These are phyloP conservation scores for Abortiporus biennis DNA, from an alignment of 1,284 basidiomycete genomes.

Conservation along the genomic window DNA sequence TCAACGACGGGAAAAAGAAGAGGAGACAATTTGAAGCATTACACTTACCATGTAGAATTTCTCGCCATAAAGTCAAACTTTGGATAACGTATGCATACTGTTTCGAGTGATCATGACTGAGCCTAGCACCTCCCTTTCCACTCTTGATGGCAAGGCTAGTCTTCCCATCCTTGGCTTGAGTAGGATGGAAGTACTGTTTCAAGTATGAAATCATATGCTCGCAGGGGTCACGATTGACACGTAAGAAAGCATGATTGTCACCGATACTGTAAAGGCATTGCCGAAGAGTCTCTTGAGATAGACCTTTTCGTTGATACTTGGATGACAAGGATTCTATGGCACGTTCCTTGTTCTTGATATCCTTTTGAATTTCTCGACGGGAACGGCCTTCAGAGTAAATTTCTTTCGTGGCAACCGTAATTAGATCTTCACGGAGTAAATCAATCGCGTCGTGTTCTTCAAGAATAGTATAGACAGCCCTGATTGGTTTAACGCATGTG, in stretches of 20 bases:
- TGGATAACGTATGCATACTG: conserved; percentile 80
- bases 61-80: conserved; percentile 77
- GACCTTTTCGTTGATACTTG: conserved; percentile 50
- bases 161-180: conserved; percentile 54
- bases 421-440: conserved; percentile 66
- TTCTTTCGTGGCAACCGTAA: conserved; percentile 70
- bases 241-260: conserved; percentile 79
- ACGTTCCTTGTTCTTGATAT: conserved; percentile 75
- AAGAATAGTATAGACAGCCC: conserved; percentile 61
- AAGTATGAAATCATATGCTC: conserved; percentile 73
- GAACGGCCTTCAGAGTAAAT: conserved; percentile 67
- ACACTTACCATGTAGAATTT: conserved; percentile 67
- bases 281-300: conserved; percentile 57
- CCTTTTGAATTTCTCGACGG: conserved; percentile 69
- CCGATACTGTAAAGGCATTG: conserved; percentile 81
- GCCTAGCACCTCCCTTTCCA: conserved; percentile 67
- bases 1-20: background rate
- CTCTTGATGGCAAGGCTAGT: conserved; percentile 68
- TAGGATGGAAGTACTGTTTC: conserved; percentile 70
- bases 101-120: conserved; percentile 77
- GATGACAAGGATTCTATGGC: conserved; percentile 67
- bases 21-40: background rate
- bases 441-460: conserved; percentile 57
- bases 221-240: conserved; percentile 77
- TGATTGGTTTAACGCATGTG: conserved; percentile 68